Evolutionary conservation across 2,329 filamentous ascomycete species (phyloP).

Genomic region (Stenocarpella maydis): DNA sequence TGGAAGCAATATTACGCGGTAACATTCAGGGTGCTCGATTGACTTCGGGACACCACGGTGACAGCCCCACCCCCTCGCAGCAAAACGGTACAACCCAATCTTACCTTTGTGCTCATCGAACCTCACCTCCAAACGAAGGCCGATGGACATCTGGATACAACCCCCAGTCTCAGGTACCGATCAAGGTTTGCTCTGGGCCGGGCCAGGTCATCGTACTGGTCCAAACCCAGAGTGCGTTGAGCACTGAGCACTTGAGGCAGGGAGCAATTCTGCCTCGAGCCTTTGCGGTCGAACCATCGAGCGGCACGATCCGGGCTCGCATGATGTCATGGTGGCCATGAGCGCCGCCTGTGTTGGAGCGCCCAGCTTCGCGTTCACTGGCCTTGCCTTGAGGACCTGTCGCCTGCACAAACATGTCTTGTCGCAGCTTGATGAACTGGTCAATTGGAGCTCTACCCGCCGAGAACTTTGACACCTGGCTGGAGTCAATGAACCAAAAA

Average conservation of each 20-base stretch:
- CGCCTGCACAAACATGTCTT: constrained; percentile 23
- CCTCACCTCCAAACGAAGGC: not conserved
- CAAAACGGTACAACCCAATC: not conserved
- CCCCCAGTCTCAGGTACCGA: constrained; percentile 17
- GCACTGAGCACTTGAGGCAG: not conserved
- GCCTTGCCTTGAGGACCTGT: not conserved
- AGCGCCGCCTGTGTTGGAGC: not conserved
- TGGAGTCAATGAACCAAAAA: constrained; percentile 22
- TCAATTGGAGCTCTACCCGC: constrained; percentile 25
- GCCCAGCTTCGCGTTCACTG: not conserved
- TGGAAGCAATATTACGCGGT: not conserved
- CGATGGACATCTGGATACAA: constrained; percentile 17
- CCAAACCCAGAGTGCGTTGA: not conserved
- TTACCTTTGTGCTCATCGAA: constrained; percentile 10
- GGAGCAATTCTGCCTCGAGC: constrained; percentile 2
- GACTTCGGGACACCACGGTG: constrained; percentile 14
- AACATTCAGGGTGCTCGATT: constrained; percentile 19
- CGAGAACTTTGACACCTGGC: constrained; percentile 12
- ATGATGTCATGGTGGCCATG: constrained; percentile 21
- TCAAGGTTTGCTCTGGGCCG: constrained; percentile 10
- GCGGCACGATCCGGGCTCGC: constrained; percentile 12
- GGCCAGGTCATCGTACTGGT: not conserved
- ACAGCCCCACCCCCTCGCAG: constrained; percentile 8
- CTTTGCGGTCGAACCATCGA: constrained; percentile 19
- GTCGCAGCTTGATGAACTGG: constrained; percentile 18